These are phyloP conservation scores for Chenopodium suecicum DNA, from an alignment of 148 eudicot genomes.

Conservation along the genomic window DNA sequence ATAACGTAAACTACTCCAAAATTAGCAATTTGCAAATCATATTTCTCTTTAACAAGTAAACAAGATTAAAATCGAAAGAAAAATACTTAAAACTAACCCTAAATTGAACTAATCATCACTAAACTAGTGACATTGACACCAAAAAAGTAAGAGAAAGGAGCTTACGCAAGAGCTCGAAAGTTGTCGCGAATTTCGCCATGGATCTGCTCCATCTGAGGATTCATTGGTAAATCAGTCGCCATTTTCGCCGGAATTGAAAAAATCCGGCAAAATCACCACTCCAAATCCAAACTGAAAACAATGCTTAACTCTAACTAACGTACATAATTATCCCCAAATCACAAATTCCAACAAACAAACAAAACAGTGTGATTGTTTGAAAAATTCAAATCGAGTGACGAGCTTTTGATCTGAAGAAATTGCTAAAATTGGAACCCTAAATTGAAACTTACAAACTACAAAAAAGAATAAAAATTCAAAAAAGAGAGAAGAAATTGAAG, in stretches of 20 bases:
- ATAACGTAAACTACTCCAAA: background rate
- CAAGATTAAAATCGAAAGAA: background rate
- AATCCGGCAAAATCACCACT: slow-evolving; percentile 9
- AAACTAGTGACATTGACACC: background rate
- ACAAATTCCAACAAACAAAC: background rate
- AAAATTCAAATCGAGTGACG: background rate
- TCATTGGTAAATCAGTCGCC: slow-evolving; percentile 73
- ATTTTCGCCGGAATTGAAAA: slow-evolving; percentile 36
- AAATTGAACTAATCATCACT: background rate
- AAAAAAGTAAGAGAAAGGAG: slow-evolving; percentile 3
- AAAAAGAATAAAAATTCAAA: background rate
- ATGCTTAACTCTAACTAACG: slow-evolving; percentile 17
- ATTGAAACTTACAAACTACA: background rate
- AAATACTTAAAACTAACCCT: background rate
- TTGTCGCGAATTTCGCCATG: slow-evolving; percentile 93
- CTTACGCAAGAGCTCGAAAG: slow-evolving; percentile 91
- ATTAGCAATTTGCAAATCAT: slow-evolving; percentile 11
- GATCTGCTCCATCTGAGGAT: slow-evolving; percentile 98
- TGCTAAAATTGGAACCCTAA: slow-evolving; percentile 6
- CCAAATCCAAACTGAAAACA: background rate
- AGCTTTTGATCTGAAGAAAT: slow-evolving; percentile 12
- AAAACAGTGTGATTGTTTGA: background rate
- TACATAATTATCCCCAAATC: slow-evolving; percentile 1
- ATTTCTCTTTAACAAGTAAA: background rate
- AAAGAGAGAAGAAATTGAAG: background rate